Percentiles rank a stretch among this genome's conserved stretches.
Conservation (phyloP, 2,329 filamentous ascomycete genomes). For the Paecilomyces sp. region DNA sequence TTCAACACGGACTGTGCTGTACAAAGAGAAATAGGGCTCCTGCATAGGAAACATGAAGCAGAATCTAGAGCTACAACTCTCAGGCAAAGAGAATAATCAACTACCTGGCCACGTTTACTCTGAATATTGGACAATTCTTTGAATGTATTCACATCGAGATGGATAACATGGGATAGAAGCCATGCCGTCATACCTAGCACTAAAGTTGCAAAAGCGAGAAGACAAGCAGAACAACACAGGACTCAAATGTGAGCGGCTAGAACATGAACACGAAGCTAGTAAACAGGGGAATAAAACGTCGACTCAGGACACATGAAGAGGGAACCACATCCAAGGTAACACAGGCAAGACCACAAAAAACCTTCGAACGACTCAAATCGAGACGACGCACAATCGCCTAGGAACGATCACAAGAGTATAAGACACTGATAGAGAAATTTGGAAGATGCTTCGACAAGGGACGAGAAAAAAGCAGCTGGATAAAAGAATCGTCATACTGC, state of each 20-base stretch:
- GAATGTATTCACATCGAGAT: not conserved
- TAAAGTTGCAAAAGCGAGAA: not conserved
- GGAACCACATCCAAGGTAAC: not conserved
- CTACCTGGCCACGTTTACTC: not conserved
- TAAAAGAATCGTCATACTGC: not conserved
- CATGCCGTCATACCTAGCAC: not conserved
- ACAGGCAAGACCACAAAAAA: not conserved
- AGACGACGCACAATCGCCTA: not conserved
- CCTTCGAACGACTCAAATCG: not conserved
- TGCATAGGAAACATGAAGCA: too few species aligned
- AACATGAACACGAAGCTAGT: not conserved
- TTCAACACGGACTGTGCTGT: too few species aligned
- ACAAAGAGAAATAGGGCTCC: too few species aligned
- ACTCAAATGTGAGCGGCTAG: not conserved
- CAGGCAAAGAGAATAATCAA: constrained; percentile 23
- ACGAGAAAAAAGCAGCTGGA: not conserved
- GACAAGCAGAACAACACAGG: not conserved
- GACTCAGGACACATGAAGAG: not conserved
- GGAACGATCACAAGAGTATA: not conserved
- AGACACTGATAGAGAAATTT: not conserved
- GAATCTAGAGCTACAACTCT: too few species aligned
- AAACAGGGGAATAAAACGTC: not conserved
- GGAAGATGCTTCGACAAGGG: not conserved
- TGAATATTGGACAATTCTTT: not conserved
- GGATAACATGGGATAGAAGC: not conserved